Conservation (phyloP, 2,329 filamentous ascomycete species). For the Triangularia setosa region DNA sequence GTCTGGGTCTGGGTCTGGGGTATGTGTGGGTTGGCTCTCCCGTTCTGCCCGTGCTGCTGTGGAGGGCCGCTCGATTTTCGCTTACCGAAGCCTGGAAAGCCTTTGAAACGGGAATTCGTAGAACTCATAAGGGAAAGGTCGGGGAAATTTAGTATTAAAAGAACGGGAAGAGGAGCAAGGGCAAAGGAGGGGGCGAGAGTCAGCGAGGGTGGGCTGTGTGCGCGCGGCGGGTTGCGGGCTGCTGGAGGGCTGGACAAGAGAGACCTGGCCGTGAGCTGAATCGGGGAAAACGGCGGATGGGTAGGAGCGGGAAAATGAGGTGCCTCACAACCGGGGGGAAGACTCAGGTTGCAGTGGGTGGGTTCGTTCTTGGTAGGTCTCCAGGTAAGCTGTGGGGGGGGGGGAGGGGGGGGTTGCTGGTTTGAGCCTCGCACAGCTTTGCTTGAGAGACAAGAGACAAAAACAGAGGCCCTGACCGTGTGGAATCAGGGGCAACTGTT, state of each 20-base stretch:
- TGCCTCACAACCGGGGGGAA: slow-evolving; percentile 14
- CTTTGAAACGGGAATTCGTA: slow-evolving; percentile 75
- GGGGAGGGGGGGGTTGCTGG: slow-evolving; percentile 3
- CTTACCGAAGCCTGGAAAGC: slow-evolving; percentile 71
- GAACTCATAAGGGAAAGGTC: slow-evolving; percentile 60
- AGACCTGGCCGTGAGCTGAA: slow-evolving; percentile 18
- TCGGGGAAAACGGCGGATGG: slow-evolving; percentile 13
- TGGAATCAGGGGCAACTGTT: neutral
- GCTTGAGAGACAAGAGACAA: neutral
- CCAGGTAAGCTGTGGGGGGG: neutral
- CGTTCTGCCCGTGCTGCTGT: slow-evolving; percentile 11
- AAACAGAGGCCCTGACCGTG: neutral
- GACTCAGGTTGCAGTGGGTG: slow-evolving; percentile 18
- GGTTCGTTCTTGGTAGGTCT: slow-evolving; percentile 9
- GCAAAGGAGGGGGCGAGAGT: slow-evolving; percentile 28
- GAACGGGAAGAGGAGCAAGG: slow-evolving; percentile 27
- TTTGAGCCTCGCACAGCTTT: slow-evolving; percentile 17
- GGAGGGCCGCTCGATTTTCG: slow-evolving; percentile 66
- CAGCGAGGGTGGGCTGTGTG: slow-evolving; percentile 22
- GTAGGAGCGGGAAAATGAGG: slow-evolving; percentile 19
- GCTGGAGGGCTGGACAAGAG: slow-evolving; percentile 20
- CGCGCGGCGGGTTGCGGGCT: slow-evolving; percentile 21
- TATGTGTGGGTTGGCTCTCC: slow-evolving; percentile 35
- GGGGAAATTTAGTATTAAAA: slow-evolving; percentile 33
- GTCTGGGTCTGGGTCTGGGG: slow-evolving; percentile 40